These are phyloP conservation scores for Aureococcus anophagefferens DNA, from an alignment of 108 stramenopile species.

Conservation along the genomic window DNA sequence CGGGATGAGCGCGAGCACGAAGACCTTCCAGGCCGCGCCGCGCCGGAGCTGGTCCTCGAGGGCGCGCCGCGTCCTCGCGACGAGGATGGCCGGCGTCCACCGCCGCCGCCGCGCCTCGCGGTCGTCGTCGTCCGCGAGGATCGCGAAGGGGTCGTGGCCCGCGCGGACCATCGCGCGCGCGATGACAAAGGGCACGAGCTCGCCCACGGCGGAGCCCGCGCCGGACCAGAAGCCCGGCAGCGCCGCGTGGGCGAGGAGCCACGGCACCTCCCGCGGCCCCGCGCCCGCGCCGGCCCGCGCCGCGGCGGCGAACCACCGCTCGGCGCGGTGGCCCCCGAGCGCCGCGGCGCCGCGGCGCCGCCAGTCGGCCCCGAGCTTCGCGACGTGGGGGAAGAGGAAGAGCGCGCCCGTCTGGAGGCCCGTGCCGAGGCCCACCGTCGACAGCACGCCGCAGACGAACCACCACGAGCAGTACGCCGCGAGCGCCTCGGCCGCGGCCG, in stretches of 20 bases:
- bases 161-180: background rate
- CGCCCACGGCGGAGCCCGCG: background rate
- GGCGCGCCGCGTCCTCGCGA: background rate
- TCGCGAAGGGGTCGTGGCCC: background rate
- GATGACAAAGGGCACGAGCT: background rate
- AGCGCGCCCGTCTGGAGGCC: constrained; percentile 39
- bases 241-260: background rate
- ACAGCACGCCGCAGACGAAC: constrained; percentile 38
- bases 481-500: background rate
- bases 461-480: constrained; percentile 21
- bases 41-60: background rate
- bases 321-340: too few species aligned
- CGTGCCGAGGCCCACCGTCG: constrained; percentile 37
- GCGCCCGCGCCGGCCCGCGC: too few species aligned
- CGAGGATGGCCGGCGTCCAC: background rate
- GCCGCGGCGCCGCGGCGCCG: too few species aligned
- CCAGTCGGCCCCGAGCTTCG: constrained; percentile 14
- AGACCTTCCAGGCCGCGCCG: constrained; percentile 29
- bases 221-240: background rate
- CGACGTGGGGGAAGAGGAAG: constrained; percentile 41
- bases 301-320: too few species aligned
- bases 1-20: constrained; percentile 38
- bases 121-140: background rate
- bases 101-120: background rate
- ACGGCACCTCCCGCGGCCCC: too few species aligned